A percentile compares a stretch with the other conserved stretches of the same genome.
Conservation (phyloP, 768 basidiomycete species). For the Podaxis pistillaris region DNA sequence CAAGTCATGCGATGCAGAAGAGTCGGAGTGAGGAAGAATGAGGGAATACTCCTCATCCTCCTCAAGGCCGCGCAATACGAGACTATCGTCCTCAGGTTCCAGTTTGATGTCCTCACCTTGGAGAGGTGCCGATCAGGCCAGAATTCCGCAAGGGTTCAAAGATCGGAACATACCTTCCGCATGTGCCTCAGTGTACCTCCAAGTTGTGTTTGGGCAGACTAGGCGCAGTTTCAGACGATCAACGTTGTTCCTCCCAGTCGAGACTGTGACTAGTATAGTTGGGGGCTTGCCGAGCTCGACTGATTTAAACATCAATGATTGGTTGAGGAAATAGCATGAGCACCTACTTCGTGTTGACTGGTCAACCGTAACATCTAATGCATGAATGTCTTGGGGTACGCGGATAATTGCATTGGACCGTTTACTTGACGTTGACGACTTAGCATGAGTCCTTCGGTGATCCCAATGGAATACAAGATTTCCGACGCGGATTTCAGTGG, state of each 20-base stretch:
- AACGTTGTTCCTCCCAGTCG: conserved; percentile 69
- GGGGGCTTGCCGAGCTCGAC: conserved; percentile 66
- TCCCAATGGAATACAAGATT: conserved; percentile 67
- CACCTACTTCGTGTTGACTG: conserved; percentile 42
- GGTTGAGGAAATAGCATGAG: neutral
- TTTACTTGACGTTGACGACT: conserved; percentile 25
- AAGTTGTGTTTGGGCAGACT: conserved; percentile 50
- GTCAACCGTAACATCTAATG: conserved; percentile 60
- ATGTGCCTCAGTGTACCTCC: conserved; percentile 43
- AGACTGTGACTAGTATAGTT: conserved; percentile 53
- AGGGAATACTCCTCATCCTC: conserved; percentile 46
- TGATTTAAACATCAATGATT: conserved; percentile 23
- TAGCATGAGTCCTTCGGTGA: conserved; percentile 40
- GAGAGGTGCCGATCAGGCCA: neutral
- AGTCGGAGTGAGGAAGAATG: conserved; percentile 65
- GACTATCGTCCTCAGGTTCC: conserved; percentile 37
- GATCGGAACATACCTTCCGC: conserved; percentile 29
- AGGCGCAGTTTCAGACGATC: conserved; percentile 52
- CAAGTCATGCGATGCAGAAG: conserved; percentile 57
- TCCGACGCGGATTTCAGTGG: conserved; percentile 63
- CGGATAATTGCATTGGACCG: conserved; percentile 40
- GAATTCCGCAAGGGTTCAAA: neutral
- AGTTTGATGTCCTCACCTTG: conserved; percentile 25
- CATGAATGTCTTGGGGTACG: conserved; percentile 60
- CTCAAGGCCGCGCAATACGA: conserved; percentile 49